Evolutionary conservation across 2,329 filamentous ascomycete species (phyloP), one percentile per base, ranked within the genome.

Genomic region (Talaromyces verruculosus): DNA sequence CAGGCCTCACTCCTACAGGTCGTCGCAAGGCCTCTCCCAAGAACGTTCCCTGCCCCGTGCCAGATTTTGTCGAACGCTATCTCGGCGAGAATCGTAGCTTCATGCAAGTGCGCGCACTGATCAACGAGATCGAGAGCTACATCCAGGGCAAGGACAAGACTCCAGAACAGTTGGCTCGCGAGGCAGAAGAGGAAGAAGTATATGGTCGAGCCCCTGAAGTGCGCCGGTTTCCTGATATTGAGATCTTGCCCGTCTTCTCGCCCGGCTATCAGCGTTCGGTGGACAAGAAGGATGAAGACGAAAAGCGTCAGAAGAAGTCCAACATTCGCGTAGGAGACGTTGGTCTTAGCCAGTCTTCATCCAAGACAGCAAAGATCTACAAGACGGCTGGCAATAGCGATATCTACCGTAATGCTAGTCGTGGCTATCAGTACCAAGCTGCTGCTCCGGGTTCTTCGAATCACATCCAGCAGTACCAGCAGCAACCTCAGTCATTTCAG

Each of bases 211-310:
- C 57, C 6, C 57, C 57, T 17, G 57, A 60, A 19, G 37, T 45
- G 13, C 37, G 57, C 5, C 39, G 68, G 22, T 80, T 80, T 61
- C 78, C 78, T 0, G 78, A 80, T 69, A 74, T 80, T 47, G 78
- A 79, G 67, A 78, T 80, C 47, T 67, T 80, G 51, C 78, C 78
- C 1, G 72, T 68, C 5, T 77, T 79, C 65, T 49, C 67, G 11
- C 30, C 33, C 13, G 62, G 61, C 5, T 57, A 65, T 7, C 39
- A 62, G 30, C 51, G 22, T 69, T 68, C 67, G 68, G 71, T 33
- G 10, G 68, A 25, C 51, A 67, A 55, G 49, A 65, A 37, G 4
- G 33, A 65, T 17, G 63, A 58, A 57, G 53, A 57, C n/a, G 41
- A 51, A 28, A 58, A 60, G 53, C 63, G 43, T 33, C 43, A 33